A percentile compares a stretch with the other conserved stretches of the same genome.
These are phyloP conservation scores for Citrullus colocynthis DNA, from an alignment of 306 rosid genomes.

Conservation along the genomic window DNA sequence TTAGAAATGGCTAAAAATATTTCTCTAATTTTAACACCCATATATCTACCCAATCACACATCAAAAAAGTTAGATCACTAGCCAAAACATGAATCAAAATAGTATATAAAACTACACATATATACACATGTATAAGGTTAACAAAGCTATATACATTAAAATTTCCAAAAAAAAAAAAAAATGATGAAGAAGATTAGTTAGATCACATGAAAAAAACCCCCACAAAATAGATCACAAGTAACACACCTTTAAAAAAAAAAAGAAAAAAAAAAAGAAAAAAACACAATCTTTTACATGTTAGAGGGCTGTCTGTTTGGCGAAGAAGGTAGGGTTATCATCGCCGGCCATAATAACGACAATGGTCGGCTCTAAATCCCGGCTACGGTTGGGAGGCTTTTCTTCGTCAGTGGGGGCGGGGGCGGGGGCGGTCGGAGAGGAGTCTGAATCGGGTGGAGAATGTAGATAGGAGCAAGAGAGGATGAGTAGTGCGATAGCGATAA, in stretches of 20 bases:
- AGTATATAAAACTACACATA: too few species aligned
- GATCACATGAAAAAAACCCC: neutral
- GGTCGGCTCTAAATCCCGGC: constrained; percentile 20
- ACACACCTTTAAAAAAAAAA: too few species aligned
- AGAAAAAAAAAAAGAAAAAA: neutral
- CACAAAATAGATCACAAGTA: neutral
- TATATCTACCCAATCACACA: too few species aligned
- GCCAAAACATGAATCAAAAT: too few species aligned
- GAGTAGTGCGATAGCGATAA: constrained; percentile 34
- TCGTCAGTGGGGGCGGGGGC: neutral
- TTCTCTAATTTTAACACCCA: too few species aligned
- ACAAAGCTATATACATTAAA: neutral
- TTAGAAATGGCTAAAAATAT: too few species aligned
- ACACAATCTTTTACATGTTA: neutral
- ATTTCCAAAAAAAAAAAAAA: neutral
- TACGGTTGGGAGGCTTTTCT: constrained; percentile 3
- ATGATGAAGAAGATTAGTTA: neutral
- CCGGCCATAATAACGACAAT: constrained; percentile 80
- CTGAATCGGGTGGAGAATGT: neutral
- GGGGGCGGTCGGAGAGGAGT: neutral
- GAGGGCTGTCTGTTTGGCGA: constrained; percentile 40
- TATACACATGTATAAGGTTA: neutral
- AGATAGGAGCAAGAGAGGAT: constrained; percentile 41
- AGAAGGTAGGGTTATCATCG: constrained; percentile 48
- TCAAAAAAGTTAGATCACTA: too few species aligned